Evolutionary conservation across 208 protist genomes (phyloP).

Genomic region (Trypanosoma avium): DNA sequence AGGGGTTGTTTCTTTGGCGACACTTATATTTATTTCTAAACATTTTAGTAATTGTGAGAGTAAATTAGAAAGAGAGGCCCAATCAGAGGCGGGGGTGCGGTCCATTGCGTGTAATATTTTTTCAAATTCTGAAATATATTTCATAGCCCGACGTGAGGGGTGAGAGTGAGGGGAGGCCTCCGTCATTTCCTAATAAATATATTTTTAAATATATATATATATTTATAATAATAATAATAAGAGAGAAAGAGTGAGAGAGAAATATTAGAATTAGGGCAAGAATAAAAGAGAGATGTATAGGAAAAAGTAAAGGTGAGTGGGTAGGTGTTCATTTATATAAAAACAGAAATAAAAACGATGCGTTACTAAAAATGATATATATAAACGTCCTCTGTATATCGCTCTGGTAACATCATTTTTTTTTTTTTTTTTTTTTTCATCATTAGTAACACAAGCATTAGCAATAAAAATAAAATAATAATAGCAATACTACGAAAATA

Average conservation of each 20-base stretch:
- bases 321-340: background rate
- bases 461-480: too few relatives aligned
- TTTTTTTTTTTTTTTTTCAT: too few relatives aligned
- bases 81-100: slow-evolving; percentile 22
- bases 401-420: too few relatives aligned
- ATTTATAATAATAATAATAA: slow-evolving; percentile 16
- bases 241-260: too few relatives aligned
- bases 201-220: background rate
- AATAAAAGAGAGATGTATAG: background rate
- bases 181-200: too few relatives aligned
- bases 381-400: too few relatives aligned
- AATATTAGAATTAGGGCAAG: background rate
- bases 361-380: too few relatives aligned
- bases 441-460: too few relatives aligned
- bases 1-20: slow-evolving; percentile 32
- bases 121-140: slow-evolving; percentile 10
- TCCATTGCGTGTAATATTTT: slow-evolving; percentile 19
- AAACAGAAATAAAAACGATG: too few relatives aligned
- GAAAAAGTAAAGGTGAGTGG: background rate
- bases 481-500: too few relatives aligned
- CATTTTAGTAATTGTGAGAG: slow-evolving; percentile 18
- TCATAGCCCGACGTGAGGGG: slow-evolving; percentile 5
- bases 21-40: slow-evolving; percentile 27
- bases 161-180: too few relatives aligned
- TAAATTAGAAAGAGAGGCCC: slow-evolving; percentile 12